phyloP scores from a whole-genome alignment of 2,329 filamentous ascomycete genomes.

The Seiridium unicorne region DNA sequence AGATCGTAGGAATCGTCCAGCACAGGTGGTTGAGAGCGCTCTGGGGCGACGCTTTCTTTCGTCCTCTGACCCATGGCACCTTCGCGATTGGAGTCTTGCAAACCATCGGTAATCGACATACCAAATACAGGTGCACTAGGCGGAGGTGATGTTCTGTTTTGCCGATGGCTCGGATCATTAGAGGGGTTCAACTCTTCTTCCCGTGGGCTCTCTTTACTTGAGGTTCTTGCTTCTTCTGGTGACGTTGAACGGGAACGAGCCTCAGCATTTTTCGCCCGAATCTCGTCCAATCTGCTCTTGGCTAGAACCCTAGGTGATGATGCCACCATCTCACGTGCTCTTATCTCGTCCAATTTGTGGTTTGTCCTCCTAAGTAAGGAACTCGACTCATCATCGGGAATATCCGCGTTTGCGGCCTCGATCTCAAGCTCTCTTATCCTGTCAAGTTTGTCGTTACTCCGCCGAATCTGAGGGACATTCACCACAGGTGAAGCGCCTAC shows the following conservation, averaged over 20 bases:
- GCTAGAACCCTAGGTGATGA: constrained; percentile 46
- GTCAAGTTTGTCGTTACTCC: constrained; percentile 32
- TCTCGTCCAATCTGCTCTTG: constrained; percentile 50
- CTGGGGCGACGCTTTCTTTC: neutral
- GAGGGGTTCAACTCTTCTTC: constrained; percentile 6
- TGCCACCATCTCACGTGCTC: constrained; percentile 39
- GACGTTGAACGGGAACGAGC: constrained; percentile 38
- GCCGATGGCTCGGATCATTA: neutral
- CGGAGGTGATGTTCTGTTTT: neutral
- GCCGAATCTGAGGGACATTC: constrained; percentile 14
- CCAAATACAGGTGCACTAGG: neutral
- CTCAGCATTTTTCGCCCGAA: constrained; percentile 47
- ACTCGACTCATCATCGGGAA: constrained; percentile 17
- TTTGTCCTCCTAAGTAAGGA: constrained; percentile 26
- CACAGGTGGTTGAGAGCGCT: constrained; percentile 14
- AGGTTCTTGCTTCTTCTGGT: constrained; percentile 33
- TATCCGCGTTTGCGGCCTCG: constrained; percentile 23
- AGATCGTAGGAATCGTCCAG: constrained; percentile 45
- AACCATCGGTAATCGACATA: neutral
- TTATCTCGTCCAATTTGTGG: constrained; percentile 49
- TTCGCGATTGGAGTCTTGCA: neutral
- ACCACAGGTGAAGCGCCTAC: constrained; percentile 9
- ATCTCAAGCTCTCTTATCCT: constrained; percentile 34
- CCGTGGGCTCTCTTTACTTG: constrained; percentile 23
- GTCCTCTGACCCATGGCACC: neutral